Evolutionary conservation across 2,329 filamentous ascomycete genomes (phyloP), one percentile per base, ranked within the genome.

Genomic region (Aspergillus udagawae): DNA sequence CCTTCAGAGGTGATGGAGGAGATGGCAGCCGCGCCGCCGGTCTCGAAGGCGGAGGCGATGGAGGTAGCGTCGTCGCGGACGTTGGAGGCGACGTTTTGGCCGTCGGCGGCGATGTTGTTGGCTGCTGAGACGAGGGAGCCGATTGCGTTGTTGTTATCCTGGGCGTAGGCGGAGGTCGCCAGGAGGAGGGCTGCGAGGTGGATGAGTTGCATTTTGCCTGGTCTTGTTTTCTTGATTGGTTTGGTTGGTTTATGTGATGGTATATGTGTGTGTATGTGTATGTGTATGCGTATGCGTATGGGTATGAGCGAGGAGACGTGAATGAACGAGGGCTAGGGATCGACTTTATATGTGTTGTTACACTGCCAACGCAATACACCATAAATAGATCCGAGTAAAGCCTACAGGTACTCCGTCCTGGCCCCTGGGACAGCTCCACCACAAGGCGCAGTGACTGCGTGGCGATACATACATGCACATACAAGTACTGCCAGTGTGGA

Each of bases 151-250:
- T 44, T 45, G 42, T 45, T 32, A 32, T 59, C 59, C 55, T 55
- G 38, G 42, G 52, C 12, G 47, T 53, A 53, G 20, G 62, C 53
- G 21, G 66, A 58, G 47, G 60, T 25, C 38, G 66, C 61, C 44
- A 68, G 49, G 61, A 63, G 59, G 51, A 61, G 57, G 25, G 62
- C 56, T 52, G 67, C 55, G 58, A 68, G 56, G 54, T 70, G 61
- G 38, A 60, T 63, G 61, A 68, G 63, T 56, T 70, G 67, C 69
- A 71, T 71, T 59, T 44, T 63, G 61, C n/a, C 21, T 49, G 45
- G 53, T n/a, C 27, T 47, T 51, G 38, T 41, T 38, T 28, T 23
- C 32, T 54, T n/a, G 21, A n/a, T 52, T 44, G 35, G 14, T 35
- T 47, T 48, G 29, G 28, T 32, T 35, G 12, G 52, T 29, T 32